A percentile compares a stretch with the other conserved stretches of the same genome.
Evolutionary conservation across 306 rosid species (phyloP).

Genomic region (Quercus berberidifolia): DNA sequence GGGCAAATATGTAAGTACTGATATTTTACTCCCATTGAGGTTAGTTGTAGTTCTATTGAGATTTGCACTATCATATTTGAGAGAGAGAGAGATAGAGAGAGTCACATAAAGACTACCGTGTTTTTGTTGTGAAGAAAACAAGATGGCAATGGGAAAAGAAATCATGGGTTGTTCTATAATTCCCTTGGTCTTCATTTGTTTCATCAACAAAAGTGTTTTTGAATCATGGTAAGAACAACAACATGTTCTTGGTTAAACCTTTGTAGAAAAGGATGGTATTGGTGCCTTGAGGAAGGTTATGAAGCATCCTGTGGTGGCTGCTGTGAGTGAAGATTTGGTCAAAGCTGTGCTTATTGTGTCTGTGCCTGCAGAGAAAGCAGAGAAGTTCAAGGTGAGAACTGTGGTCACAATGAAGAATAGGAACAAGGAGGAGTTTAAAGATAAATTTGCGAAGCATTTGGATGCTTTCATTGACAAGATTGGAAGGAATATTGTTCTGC

Average conservation of each 20-base stretch:
- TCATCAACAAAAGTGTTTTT: conserved; percentile 30
- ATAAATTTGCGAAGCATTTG: too few species aligned
- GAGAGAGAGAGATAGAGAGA: too few species aligned
- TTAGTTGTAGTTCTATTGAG: background rate
- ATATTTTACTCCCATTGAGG: background rate
- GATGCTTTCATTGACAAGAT: too few species aligned
- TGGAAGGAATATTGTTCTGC: too few species aligned
- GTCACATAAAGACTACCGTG: too few species aligned
- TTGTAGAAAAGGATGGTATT: conserved; percentile 20
- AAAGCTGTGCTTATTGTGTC: conserved; percentile 18
- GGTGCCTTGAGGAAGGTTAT: conserved; percentile 35
- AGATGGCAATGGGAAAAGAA: conserved; percentile 64
- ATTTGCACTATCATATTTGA: background rate
- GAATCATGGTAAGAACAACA: background rate
- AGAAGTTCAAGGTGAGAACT: conserved; percentile 72
- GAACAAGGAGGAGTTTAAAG: too few species aligned
- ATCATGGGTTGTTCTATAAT: conserved; percentile 40
- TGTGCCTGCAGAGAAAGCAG: conserved; percentile 50
- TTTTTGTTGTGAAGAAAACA: background rate
- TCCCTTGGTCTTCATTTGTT: conserved; percentile 26
- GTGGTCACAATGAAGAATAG: conserved; percentile 39
- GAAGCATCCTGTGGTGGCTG: conserved; percentile 58
- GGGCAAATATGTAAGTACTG: background rate
- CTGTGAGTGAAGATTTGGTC: conserved; percentile 75
- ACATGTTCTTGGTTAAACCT: conserved; percentile 25